Percentiles rank a stretch among this genome's conserved stretches.
phyloP scores from a whole-genome alignment of 768 basidiomycete genomes.

The Kwoniella europaea region DNA sequence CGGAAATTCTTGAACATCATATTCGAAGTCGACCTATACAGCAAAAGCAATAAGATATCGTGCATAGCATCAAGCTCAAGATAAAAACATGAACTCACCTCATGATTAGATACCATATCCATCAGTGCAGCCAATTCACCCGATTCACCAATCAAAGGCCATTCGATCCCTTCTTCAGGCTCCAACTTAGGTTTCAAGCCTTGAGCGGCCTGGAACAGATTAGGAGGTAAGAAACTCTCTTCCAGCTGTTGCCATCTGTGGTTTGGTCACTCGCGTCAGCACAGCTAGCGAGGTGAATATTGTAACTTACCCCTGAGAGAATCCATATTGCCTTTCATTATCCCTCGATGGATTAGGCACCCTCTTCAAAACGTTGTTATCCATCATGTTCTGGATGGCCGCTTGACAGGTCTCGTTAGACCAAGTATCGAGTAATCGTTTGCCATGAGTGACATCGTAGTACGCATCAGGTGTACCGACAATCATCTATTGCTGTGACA shows the following conservation, averaged over 20 bases:
- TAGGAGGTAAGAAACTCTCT: conserved; percentile 68
- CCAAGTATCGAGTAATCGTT: conserved; percentile 15
- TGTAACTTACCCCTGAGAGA: conserved; percentile 60
- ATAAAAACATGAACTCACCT: conserved; percentile 61
- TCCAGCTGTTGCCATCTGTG: conserved; percentile 66
- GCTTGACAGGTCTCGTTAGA: conserved; percentile 9
- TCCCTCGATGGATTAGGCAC: conserved; percentile 3
- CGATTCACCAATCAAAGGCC: conserved; percentile 72
- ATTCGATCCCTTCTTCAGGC: conserved; percentile 69
- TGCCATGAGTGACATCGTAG: conserved; percentile 14
- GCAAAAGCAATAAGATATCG: too few relatives aligned
- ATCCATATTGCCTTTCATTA: conserved; percentile 30
- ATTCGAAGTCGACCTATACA: conserved; percentile 70
- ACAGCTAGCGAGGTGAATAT: conserved; percentile 43
- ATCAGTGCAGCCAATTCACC: conserved; percentile 79
- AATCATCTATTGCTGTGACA: conserved; percentile 66
- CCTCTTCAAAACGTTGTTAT: conserved; percentile 68
- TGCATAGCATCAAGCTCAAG: too few relatives aligned
- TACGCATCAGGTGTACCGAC: conserved; percentile 68
- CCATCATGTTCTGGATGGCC: conserved; percentile 69
- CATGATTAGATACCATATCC: conserved; percentile 79
- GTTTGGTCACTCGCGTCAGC: too few relatives aligned
- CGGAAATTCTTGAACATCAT: conserved; percentile 71
- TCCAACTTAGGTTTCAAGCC: conserved; percentile 67
- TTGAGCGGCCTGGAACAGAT: conserved; percentile 74